phyloP scores from a whole-genome alignment of 2,329 filamentous ascomycete genomes.

The Geoglossum cookeanum region DNA sequence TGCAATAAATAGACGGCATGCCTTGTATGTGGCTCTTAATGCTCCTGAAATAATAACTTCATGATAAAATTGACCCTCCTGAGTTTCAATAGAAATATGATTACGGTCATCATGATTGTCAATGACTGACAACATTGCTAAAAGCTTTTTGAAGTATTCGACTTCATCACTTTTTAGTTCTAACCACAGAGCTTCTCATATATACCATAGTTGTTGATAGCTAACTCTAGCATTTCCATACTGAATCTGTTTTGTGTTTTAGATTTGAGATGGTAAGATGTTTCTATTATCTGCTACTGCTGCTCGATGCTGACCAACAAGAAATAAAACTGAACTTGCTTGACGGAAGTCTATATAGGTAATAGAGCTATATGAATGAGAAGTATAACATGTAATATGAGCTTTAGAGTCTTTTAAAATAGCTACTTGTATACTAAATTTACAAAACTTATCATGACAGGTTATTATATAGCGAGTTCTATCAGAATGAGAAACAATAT shows the following conservation, averaged over 20 bases:
- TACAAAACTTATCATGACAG: neutral
- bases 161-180: neutral
- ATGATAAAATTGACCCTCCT: neutral
- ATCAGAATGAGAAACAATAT: neutral
- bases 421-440: neutral
- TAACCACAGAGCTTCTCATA: neutral
- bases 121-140: neutral
- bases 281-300: neutral
- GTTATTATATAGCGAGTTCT: neutral
- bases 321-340: neutral
- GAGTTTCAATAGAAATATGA: neutral
- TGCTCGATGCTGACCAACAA: neutral
- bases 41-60: neutral
- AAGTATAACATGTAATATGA: neutral
- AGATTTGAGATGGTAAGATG: neutral
- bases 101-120: neutral
- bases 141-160: neutral
- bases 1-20: neutral
- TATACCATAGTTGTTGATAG: neutral
- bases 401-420: too few relatives aligned
- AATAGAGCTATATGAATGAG: neutral
- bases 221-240: neutral
- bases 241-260: neutral
- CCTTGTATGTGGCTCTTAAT: neutral
- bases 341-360: neutral